Base-by-base conservation (phyloP, 371 early-diverging fungal species). In the Actinomucor elegans region DNA sequence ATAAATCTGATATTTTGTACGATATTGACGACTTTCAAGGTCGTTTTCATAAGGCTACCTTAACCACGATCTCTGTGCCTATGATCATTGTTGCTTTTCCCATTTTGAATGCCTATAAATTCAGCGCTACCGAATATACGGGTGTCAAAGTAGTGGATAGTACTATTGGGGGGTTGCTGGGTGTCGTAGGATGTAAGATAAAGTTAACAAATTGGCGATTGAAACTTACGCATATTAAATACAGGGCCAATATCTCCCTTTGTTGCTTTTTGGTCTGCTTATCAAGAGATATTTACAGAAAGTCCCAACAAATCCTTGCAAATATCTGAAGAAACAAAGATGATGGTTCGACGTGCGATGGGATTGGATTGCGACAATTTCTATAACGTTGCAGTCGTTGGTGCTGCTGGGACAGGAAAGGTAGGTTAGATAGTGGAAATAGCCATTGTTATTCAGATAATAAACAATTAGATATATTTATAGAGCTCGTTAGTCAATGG, bases 31-130 rank as follows among this genome's bases (percentile, higher is more conserved):
- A 73, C 34, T 58, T 76, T 24, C 57, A 67, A 5, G 63, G 38
- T 31, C 53, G 64, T 15, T 76, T 76, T 37, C 55, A 66, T 5
- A 70, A 65, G 24, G 68, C 67, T n/a, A 67, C 73, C 3, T 5
- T 73, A 5, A 68, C 77, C 2, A 68, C 76, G 4, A 54, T 73
- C 12, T 55, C 72, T 28, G 68, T 74, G 10, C 78, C 78, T 1
- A 66, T 77, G 68, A 64, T 74, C 18, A 70, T 77, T 43, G 62
- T 77, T 11, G 78, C 78, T 17, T 73, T 74, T 54, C 78, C 78
- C 10, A 48, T 77, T 5, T 44, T 77, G 5, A 74, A 72, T 44
- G 75, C 78, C 4, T 77, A 71, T 32, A 70, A 66, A 12, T 74
- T 74, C 43, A 61, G 66, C 15, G 66, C 61, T 24, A 61, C 62